These are phyloP conservation scores for Ganoderma sinense DNA, from an alignment of 1,284 basidiomycete species.

Conservation along the genomic window DNA sequence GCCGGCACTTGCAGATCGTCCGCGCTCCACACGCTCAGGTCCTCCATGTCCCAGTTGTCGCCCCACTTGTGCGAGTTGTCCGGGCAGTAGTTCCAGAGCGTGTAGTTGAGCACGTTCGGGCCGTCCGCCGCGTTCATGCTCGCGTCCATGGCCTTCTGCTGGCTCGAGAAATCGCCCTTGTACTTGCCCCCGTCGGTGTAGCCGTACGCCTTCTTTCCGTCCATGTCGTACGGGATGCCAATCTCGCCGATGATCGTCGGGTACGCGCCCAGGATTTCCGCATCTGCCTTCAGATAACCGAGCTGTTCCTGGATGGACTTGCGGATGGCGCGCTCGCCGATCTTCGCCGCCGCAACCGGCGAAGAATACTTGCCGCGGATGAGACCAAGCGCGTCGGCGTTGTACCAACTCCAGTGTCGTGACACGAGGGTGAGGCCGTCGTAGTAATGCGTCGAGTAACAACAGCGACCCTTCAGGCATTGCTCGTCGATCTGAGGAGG, in stretches of 20 bases:
- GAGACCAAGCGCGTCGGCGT: slow-evolving; percentile 93
- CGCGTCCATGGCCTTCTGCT: slow-evolving; percentile 91
- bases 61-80: slow-evolving; percentile 88
- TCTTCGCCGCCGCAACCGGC: slow-evolving; percentile 70
- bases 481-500: slow-evolving; percentile 74
- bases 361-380: slow-evolving; percentile 87
- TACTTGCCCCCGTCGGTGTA: slow-evolving; percentile 79
- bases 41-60: slow-evolving; percentile 97
- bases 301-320: slow-evolving; percentile 88
- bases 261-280: slow-evolving; percentile 73
- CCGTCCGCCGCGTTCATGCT: slow-evolving; percentile 93
- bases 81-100: slow-evolving; percentile 92
- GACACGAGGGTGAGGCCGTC: slow-evolving; percentile 90
- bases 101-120: slow-evolving; percentile 82
- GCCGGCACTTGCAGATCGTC: slow-evolving; percentile 68
- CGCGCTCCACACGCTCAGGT: slow-evolving; percentile 87
- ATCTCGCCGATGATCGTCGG: slow-evolving; percentile 97
- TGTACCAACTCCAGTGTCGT: slow-evolving; percentile 96
- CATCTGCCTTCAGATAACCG: slow-evolving; percentile 79
- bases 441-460: slow-evolving; percentile 92
- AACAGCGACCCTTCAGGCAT: slow-evolving; percentile 75
- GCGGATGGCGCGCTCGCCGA: slow-evolving; percentile 87
- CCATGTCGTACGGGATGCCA: slow-evolving; percentile 94
- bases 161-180: slow-evolving; percentile 81
- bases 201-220: slow-evolving; percentile 85